These are phyloP conservation scores for Akanthomyces muscarius DNA, from an alignment of 2,329 filamentous ascomycete species.

Conservation along the genomic window DNA sequence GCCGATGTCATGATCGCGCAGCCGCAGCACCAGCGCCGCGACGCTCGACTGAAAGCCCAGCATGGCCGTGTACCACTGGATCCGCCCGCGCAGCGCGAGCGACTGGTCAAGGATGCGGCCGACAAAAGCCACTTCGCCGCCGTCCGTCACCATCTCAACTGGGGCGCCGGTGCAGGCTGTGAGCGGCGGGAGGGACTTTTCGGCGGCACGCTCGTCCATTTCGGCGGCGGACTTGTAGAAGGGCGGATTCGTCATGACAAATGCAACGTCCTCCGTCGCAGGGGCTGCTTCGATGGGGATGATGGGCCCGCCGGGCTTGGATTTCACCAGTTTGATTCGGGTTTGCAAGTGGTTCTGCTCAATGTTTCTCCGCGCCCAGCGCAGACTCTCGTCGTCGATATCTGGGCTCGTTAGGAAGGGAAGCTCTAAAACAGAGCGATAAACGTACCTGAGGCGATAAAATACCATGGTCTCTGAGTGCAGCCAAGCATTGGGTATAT, in stretches of 20 bases:
- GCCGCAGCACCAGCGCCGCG: conserved; percentile 55
- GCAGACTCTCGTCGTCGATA: conserved; percentile 67
- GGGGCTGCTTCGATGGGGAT: conserved; percentile 58
- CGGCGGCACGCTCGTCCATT: conserved; percentile 58
- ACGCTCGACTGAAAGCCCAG: conserved; percentile 74
- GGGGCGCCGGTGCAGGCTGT: conserved; percentile 73
- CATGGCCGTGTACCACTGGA: conserved; percentile 91
- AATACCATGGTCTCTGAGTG: conserved; percentile 66
- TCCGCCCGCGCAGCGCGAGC: conserved; percentile 50
- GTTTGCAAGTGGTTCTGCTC: conserved; percentile 58
- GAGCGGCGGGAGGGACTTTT: conserved; percentile 64
- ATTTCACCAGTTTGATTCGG: conserved; percentile 61
- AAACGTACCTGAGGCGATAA: conserved; percentile 56
- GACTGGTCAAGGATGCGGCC: conserved; percentile 68
- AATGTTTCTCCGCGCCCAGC: conserved; percentile 65
- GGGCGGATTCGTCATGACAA: conserved; percentile 91
- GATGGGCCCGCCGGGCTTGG: conserved; percentile 48
- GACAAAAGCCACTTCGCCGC: conserved; percentile 76
- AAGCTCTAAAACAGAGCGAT: neutral
- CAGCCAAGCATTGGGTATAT: conserved; percentile 87
- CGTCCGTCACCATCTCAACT: conserved; percentile 79
- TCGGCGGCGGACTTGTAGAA: conserved; percentile 79
- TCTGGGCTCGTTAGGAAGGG: conserved; percentile 43
- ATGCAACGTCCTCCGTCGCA: conserved; percentile 56
- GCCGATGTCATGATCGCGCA: conserved; percentile 53